These are phyloP conservation scores for Penicillium nucicola DNA, from an alignment of 495 filamentous ascomycete genomes.

Conservation along the genomic window DNA sequence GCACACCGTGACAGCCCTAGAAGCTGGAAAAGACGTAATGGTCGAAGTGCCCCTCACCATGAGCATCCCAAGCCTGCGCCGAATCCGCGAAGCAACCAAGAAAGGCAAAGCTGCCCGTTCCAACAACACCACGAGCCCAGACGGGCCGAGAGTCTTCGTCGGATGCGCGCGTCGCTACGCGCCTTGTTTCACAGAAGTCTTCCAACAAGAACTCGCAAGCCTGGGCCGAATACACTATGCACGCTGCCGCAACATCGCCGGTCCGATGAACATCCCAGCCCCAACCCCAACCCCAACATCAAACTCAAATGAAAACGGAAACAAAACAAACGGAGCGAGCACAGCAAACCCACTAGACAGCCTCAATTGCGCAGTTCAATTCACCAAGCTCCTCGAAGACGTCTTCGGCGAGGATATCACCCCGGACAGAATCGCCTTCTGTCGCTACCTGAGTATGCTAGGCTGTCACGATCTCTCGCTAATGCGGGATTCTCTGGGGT, in stretches of 20 bases:
- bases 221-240: constrained; percentile 51
- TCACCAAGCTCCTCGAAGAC: constrained; percentile 25
- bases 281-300: not conserved
- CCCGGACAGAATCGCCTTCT: constrained; percentile 30
- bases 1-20: constrained; percentile 47
- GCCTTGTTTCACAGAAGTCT: constrained; percentile 43
- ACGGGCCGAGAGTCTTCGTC: constrained; percentile 46
- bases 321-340: not conserved
- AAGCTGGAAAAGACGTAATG: constrained; percentile 51
- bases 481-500: constrained; percentile 54
- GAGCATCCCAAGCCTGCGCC: constrained; percentile 33
- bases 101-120: constrained; percentile 4
- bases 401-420: constrained; percentile 34
- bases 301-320: no score
- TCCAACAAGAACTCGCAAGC: constrained; percentile 42
- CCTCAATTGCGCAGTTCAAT: not conserved
- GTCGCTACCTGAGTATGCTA: constrained; percentile 43
- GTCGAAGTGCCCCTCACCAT: constrained; percentile 54
- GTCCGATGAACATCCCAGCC: constrained; percentile 21
- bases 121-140: constrained; percentile 3
- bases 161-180: constrained; percentile 56
- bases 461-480: constrained; percentile 55
- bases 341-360: not conserved
- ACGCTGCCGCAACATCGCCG: constrained; percentile 52
- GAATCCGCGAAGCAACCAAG: constrained; percentile 39